phyloP scores from a whole-genome alignment of 164 flowering plant species.

The Litsea cubeba region DNA sequence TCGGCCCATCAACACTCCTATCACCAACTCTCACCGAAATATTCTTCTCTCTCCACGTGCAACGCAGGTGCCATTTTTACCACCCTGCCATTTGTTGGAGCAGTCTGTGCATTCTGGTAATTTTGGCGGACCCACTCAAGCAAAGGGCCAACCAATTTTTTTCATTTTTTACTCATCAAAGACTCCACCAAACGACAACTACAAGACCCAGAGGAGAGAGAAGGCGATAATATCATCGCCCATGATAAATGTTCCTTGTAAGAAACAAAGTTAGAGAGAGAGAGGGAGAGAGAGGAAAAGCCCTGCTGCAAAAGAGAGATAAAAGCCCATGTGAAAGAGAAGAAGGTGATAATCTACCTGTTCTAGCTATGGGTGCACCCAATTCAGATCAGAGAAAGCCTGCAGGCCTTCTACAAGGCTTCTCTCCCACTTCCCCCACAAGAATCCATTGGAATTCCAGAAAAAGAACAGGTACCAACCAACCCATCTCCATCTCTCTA shows the following conservation, averaged over 20 bases:
- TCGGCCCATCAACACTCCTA: no score
- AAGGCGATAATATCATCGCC: not conserved
- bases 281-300: not conserved
- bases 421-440: slow-evolving; percentile 45
- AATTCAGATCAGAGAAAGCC: slow-evolving; percentile 10
- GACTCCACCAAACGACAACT: not conserved
- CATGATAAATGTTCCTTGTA: not conserved
- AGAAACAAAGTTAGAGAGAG: not conserved
- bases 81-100: not conserved
- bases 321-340: not conserved
- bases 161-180: not conserved
- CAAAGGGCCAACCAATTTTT: not conserved
- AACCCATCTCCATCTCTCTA: not conserved
- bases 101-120: not conserved
- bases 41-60: not conserved
- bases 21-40: no score
- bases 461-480: slow-evolving; percentile 46
- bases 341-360: no score
- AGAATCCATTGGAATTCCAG: slow-evolving; percentile 62
- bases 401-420: slow-evolving; percentile 26
- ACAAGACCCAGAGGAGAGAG: not conserved
- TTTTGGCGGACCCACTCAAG: not conserved
- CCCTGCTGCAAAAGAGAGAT: not conserved
- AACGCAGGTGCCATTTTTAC: not conserved
- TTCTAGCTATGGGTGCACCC: slow-evolving; percentile 2